Evolutionary conservation across 2,329 filamentous ascomycete species (phyloP).

Genomic region (Ilyonectria sp.): DNA sequence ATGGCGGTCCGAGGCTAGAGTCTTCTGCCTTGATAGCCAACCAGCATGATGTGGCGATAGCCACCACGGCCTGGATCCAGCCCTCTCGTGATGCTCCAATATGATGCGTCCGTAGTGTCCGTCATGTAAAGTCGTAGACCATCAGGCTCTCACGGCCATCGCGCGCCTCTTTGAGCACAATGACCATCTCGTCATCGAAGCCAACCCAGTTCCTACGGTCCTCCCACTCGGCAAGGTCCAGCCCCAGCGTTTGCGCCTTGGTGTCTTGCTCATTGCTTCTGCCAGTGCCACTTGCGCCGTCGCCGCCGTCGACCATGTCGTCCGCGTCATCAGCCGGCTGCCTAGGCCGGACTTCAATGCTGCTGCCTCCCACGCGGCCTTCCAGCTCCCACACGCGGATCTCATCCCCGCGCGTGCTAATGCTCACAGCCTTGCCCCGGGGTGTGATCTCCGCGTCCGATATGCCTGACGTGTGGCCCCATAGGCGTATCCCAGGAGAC

Average conservation of each 20-base stretch:
- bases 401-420: slow-evolving; percentile 84
- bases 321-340: slow-evolving; percentile 43
- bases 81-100: slow-evolving; percentile 4
- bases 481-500: slow-evolving; percentile 81
- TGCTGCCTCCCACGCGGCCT: slow-evolving; percentile 71
- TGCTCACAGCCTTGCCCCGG: slow-evolving; percentile 90
- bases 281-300: slow-evolving; percentile 8
- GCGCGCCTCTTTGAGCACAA: slow-evolving; percentile 81
- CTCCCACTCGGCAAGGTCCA: slow-evolving; percentile 54
- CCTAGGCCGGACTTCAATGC: slow-evolving; percentile 67
- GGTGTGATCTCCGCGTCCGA: slow-evolving; percentile 88
- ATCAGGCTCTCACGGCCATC: slow-evolving; percentile 81
- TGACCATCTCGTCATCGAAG: slow-evolving; percentile 94
- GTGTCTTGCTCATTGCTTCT: slow-evolving; percentile 11
- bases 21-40: neutral
- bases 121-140: slow-evolving; percentile 88
- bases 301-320: slow-evolving; percentile 22
- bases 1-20: slow-evolving; percentile 3
- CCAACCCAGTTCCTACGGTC: slow-evolving; percentile 78
- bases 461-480: slow-evolving; percentile 93
- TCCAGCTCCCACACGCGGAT: slow-evolving; percentile 93
- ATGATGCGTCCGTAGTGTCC: slow-evolving; percentile 6
- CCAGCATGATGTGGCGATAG: slow-evolving; percentile 5
- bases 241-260: slow-evolving; percentile 14
- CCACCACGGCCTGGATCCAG: neutral